Evolutionary conservation across 257 asterid species (phyloP), one percentile per base, ranked within the genome.

Genomic region (Solanum habrochaites): DNA sequence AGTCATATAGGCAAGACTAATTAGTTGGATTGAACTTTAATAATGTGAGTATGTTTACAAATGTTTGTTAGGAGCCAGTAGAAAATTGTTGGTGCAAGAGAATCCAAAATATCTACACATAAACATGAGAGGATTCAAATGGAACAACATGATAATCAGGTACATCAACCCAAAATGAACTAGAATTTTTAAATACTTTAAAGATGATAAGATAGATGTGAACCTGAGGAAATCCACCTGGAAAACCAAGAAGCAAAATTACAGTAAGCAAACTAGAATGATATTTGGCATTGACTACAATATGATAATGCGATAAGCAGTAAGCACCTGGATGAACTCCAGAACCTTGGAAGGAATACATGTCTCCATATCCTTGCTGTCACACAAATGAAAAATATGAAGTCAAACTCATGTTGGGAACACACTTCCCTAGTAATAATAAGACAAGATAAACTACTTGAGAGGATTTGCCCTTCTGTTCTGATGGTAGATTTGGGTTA

Each of bases 221-320:
- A 92, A 97, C 99, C 99, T 94, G 99, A 13, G 97, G 94, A 90
- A 91, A 95, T 95, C 99, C 99, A 86, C 89, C 99, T 95, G 96
- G 70, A 88, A 77, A 83, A 67, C 42, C 39, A 71, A 82, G 80
- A 85, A 75, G 39, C 87, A 69, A 81, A 86, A 71, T 52, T 80
- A 47, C 67, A 85, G 43, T 71, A 52, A 82, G 84, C 35, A 69
- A 27, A 86, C 39, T 87, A 82, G 9, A 25, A 81, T 4, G 67
- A 52, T 40, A 86, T 25, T 74, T 40, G 56, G 27, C 77, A 49
- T 11, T 32, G 84, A 23, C 58, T 39, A 32, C 8, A 84, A 45
- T 60, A 29, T 66, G 32, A 45, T 56, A 56, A 56, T n/a, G 64
- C 5, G 64, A 56, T 70, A 56, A 77, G 39, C 88, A 45, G 43